Percentiles rank a stretch among this genome's conserved stretches.
These are phyloP conservation scores for Diaporthe aspalathi DNA, from an alignment of 2,329 filamentous ascomycete genomes.

Conservation along the genomic window DNA sequence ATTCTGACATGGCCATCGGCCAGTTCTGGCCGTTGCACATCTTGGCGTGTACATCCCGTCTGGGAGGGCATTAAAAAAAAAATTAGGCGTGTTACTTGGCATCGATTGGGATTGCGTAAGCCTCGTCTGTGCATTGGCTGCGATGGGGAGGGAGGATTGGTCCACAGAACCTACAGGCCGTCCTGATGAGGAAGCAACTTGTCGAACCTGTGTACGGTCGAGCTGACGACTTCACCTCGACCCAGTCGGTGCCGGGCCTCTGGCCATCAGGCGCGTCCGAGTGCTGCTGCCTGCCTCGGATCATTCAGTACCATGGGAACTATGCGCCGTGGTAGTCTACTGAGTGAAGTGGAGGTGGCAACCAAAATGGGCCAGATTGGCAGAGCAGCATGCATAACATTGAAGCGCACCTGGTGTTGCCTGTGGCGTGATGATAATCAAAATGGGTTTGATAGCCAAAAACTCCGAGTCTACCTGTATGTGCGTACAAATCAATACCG, in stretches of 20 bases:
- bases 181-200: conserved; percentile 2
- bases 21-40: no score
- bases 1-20: no score
- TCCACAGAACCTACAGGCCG: not conserved
- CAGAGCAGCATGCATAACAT: not conserved
- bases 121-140: not conserved
- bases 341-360: not conserved
- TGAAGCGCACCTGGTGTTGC: not conserved
- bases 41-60: no score
- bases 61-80: no score
- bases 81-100: conserved; percentile 5
- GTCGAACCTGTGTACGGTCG: not conserved
- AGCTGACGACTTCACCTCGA: not conserved
- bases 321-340: not conserved
- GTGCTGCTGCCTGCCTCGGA: not conserved
- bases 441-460: not conserved
- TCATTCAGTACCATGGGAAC: not conserved
- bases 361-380: not conserved
- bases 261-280: not conserved
- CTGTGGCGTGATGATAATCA: not conserved
- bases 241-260: not conserved
- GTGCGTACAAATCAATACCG: not conserved
- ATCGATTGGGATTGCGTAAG: not conserved
- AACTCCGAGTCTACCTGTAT: not conserved
- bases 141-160: not conserved